Evolutionary conservation across 495 filamentous ascomycete genomes (phyloP), one percentile per base, ranked within the genome.

Genomic region (Stereocaulon alpinum): DNA sequence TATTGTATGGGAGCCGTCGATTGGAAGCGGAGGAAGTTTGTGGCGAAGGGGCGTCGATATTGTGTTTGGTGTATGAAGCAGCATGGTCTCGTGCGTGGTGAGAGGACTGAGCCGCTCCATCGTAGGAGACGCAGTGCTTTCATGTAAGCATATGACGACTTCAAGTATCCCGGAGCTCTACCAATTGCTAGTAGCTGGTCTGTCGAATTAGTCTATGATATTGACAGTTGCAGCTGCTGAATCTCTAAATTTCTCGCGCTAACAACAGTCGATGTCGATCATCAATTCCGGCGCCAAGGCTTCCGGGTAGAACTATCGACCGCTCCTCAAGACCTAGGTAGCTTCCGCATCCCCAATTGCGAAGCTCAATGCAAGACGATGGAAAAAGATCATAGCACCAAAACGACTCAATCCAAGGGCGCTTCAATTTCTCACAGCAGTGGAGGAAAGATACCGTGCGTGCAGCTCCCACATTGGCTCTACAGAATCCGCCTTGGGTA

Each of bases 401-500:
- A 68, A 41, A 58, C 61, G 7, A 55, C 55, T 12, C 50, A 61
- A 32, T 63, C 61, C 14, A 66, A 66, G 44, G 66, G 66, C 11
- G 66, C 66, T 30, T 37, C 66, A 9, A 15, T 64, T n/a, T 51
- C 58, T 11, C 66, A 68, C 24, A 51, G 61, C 7, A 60, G 57
- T 73, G 90, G 90, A 75, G 84, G 81, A 74, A 90, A 88, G 77
- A 86, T 97, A 71, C 87, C 89, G 92, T 97, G 82, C 74, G 88
- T 32, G 22, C n/a, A 41, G 17, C 17, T 0, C 0, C 37, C 24
- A 11, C 40, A 60, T 43, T 42, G 17, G 40, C 43, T 27, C 29
- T 34, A 11, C 7, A 42, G 24, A 40, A 17, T 22, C 41, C 47
- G 29, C 44, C 59, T 3, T 2, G 27, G 15, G 32, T 17, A n/a